Conservation (phyloP, 2,329 filamentous ascomycete genomes). For the Emmonsiellopsis sp. region DNA sequence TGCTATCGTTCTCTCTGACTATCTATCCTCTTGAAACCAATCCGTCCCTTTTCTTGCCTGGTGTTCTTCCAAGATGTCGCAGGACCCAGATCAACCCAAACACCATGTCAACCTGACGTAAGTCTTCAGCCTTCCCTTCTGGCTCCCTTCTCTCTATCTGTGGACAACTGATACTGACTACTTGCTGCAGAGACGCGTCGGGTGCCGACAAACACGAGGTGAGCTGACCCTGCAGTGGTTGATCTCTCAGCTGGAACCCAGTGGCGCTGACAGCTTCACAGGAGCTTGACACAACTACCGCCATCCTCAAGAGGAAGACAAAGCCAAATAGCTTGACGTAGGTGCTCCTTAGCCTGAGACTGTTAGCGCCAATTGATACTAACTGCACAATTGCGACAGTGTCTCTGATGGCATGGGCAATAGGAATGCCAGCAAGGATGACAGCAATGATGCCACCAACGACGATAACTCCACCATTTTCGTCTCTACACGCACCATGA, state of each 20-base stretch:
- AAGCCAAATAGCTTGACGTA: slow-evolving; percentile 99
- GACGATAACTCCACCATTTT: no score
- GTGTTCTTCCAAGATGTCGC: slow-evolving; percentile 53
- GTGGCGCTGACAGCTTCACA: slow-evolving; percentile 31
- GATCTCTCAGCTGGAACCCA: no score
- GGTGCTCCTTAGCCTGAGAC: neutral
- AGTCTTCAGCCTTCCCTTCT: slow-evolving; percentile 26
- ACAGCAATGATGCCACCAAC: no score
- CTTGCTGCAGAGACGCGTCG: slow-evolving; percentile 62
- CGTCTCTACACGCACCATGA: no score
- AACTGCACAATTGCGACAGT: slow-evolving; percentile 45
- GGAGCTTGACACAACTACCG: slow-evolving; percentile 86
- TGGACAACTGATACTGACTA: slow-evolving; percentile 29
- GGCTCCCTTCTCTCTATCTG: slow-evolving; percentile 9
- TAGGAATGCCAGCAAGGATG: no score
- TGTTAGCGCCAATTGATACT: slow-evolving; percentile 13
- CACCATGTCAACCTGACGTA: slow-evolving; percentile 78
- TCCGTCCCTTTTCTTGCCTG: slow-evolving; percentile 10
- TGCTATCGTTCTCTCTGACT: neutral
- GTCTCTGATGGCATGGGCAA: slow-evolving; percentile 78
- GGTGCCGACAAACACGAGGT: slow-evolving; percentile 80
- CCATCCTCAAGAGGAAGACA: slow-evolving; percentile 99
- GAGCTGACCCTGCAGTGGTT: no score
- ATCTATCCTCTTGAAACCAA: neutral
- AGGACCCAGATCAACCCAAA: slow-evolving; percentile 60